Conservation (phyloP, 2,329 filamentous ascomycete genomes). For the Chaetomiaceae sp. region DNA sequence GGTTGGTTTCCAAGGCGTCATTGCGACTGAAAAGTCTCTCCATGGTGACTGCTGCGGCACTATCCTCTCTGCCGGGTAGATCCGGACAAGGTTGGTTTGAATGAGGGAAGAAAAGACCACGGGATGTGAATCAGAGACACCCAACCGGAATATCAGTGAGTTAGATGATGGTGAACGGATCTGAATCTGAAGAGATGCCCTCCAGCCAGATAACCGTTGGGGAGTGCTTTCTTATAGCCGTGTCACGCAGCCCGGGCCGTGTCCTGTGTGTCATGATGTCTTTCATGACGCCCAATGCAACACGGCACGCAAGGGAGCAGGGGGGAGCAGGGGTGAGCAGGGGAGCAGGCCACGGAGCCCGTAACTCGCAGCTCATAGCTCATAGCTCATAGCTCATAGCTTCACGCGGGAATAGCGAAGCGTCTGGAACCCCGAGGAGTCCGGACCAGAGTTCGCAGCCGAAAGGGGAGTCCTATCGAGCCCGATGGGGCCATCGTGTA, state of each 20-base stretch:
- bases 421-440: conserved; percentile 15
- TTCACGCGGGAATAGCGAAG: conserved; percentile 6
- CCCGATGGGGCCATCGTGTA: not conserved
- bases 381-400: too few species aligned
- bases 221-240: conserved; percentile 4
- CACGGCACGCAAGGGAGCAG: not conserved
- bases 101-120: too few species aligned
- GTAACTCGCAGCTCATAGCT: too few species aligned
- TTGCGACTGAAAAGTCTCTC: conserved; percentile 36
- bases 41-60: conserved; percentile 31
- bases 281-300: not conserved
- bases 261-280: conserved; percentile 1
- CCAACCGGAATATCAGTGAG: not conserved
- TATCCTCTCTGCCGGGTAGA: too few species aligned
- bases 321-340: not conserved
- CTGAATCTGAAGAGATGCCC: too few species aligned
- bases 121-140: not conserved
- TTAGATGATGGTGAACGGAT: not conserved
- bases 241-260: not conserved
- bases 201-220: too few species aligned
- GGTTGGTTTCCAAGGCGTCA: conserved; percentile 46
- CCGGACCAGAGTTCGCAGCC: too few species aligned
- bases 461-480: not conserved
- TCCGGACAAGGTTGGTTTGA: too few species aligned
- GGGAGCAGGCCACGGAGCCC: too few species aligned